phyloP scores from a whole-genome alignment of 805 yeast genomes.

The Cyberlindnera nakhonratchasimensis region DNA sequence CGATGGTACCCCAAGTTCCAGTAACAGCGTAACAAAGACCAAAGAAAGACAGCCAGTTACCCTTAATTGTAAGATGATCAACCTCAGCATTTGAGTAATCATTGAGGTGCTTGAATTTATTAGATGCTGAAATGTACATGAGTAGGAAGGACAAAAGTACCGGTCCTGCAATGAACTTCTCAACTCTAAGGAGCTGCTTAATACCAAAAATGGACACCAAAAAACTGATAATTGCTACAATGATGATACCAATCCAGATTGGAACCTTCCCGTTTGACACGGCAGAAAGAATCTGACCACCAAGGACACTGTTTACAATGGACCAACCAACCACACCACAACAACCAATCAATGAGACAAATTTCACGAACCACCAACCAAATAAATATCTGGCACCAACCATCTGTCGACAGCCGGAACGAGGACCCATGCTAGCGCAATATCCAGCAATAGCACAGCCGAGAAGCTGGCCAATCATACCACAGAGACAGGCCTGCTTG shows the following conservation, averaged over 20 bases:
- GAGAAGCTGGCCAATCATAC: slow-evolving; percentile 56
- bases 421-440: slow-evolving; percentile 84
- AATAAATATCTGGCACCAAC: slow-evolving; percentile 75
- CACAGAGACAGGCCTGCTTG: slow-evolving; percentile 57
- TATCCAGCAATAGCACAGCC: slow-evolving; percentile 82
- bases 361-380: slow-evolving; percentile 82
- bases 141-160: slow-evolving; percentile 64
- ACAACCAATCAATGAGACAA: slow-evolving; percentile 67
- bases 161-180: slow-evolving; percentile 64
- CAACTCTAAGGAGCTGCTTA: slow-evolving; percentile 63
- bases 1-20: slow-evolving; percentile 85
- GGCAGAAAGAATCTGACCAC: slow-evolving; percentile 75
- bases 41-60: slow-evolving; percentile 72
- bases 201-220: slow-evolving; percentile 77
- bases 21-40: slow-evolving; percentile 74
- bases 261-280: slow-evolving; percentile 66
- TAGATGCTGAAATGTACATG: slow-evolving; percentile 59
- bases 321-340: slow-evolving; percentile 90
- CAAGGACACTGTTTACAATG: slow-evolving; percentile 84
- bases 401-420: slow-evolving; percentile 88
- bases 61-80: slow-evolving; percentile 43
- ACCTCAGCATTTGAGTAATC: slow-evolving; percentile 33
- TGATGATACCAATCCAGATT: slow-evolving; percentile 67
- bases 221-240: slow-evolving; percentile 62
- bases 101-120: slow-evolving; percentile 37